phyloP scores from a whole-genome alignment of 1,139 yeast species.

The Arxiozyma slooffiae region DNA sequence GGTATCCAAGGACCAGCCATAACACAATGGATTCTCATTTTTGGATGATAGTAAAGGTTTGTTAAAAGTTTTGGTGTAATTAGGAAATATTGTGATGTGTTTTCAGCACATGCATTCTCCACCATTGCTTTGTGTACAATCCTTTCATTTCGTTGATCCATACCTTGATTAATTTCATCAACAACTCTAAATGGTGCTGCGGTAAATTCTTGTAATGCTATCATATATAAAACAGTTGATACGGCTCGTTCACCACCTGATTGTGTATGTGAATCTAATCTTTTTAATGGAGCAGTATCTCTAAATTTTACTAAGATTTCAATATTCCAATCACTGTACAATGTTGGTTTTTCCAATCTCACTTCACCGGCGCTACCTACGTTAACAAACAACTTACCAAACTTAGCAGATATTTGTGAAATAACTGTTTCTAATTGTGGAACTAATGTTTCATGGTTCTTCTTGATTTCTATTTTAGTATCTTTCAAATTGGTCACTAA shows the following conservation, averaged over 20 bases:
- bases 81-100: constrained; percentile 67
- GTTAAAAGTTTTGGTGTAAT: constrained; percentile 88
- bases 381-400: constrained; percentile 52
- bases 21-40: constrained; percentile 83
- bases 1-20: constrained; percentile 53
- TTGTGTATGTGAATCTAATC: constrained; percentile 76
- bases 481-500: constrained; percentile 25
- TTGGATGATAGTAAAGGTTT: constrained; percentile 64
- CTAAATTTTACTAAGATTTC: constrained; percentile 82
- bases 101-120: constrained; percentile 61
- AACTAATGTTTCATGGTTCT: constrained; percentile 45
- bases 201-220: constrained; percentile 86
- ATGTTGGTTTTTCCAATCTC: constrained; percentile 42
- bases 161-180: constrained; percentile 97
- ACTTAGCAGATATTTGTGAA: constrained; percentile 47
- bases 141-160: constrained; percentile 91
- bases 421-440: constrained; percentile 46
- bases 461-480: constrained; percentile 34
- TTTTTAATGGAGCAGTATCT: constrained; percentile 57
- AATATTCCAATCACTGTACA: constrained; percentile 69
- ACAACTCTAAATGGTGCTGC: constrained; percentile 89
- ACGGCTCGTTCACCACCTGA: constrained; percentile 98
- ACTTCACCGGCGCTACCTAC: constrained; percentile 87
- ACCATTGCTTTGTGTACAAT: constrained; percentile 82
- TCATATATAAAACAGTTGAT: constrained; percentile 79